phyloP scores from a whole-genome alignment of 805 yeast genomes.

The Yamadazyma sp. region DNA sequence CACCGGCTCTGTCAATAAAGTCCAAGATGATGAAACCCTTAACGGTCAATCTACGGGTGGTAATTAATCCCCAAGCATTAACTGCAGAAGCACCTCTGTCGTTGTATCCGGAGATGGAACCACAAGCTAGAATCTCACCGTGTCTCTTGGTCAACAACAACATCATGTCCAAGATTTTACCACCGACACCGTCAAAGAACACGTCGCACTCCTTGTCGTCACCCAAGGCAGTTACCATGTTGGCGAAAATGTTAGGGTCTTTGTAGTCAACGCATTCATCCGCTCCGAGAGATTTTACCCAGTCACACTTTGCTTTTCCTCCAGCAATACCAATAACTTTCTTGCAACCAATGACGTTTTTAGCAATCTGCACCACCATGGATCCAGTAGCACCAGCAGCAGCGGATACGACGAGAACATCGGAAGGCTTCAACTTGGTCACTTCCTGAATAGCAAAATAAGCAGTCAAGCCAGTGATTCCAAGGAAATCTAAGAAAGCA shows the following conservation, averaged over 20 bases:
- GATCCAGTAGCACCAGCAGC: conserved; percentile 37
- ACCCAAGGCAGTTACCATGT: conserved; percentile 23
- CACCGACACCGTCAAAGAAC: conserved; percentile 27
- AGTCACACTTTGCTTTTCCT: conserved; percentile 48
- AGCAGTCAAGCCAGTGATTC: conserved; percentile 32
- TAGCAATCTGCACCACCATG: conserved; percentile 32
- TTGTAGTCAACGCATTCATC: conserved; percentile 57
- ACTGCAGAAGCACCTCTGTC: conserved; percentile 20
- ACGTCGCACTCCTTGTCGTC: conserved; percentile 41
- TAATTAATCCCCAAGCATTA: conserved; percentile 24
- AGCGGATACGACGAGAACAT: conserved; percentile 29
- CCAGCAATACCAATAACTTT: conserved; percentile 35
- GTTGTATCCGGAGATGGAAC: conserved; percentile 37
- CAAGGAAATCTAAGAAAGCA: conserved; percentile 26
- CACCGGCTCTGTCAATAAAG: conserved; percentile 12
- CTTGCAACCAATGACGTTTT: conserved; percentile 25
- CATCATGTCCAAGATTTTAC: conserved; percentile 21
- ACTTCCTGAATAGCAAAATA: conserved; percentile 38
- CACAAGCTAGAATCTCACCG: conserved; percentile 30
- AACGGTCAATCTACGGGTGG: conserved; percentile 19
- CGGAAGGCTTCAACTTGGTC: conserved; percentile 19
- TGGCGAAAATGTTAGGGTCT: conserved; percentile 25
- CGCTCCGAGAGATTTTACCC: conserved; percentile 54
- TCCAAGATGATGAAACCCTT: conserved; percentile 25
- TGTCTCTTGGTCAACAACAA: conserved; percentile 17